A percentile compares a stretch with the other conserved stretches of the same genome.
Evolutionary conservation across 345 rosid genomes (phyloP).

Genomic region (Dimocarpus longan): DNA sequence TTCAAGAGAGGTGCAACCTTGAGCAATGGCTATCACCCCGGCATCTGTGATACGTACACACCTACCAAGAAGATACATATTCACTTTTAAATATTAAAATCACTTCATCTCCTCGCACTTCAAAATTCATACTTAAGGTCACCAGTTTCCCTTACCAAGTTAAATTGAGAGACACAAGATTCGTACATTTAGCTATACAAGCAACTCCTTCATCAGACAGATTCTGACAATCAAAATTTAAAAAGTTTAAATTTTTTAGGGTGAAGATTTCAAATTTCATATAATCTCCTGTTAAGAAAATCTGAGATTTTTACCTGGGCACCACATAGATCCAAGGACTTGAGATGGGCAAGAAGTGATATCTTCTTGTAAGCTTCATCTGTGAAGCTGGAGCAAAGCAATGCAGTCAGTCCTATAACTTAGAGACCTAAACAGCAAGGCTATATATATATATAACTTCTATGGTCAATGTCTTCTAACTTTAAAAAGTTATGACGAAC

Average conservation of each 20-base stretch:
- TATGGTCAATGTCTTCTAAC: no score
- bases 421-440: slow-evolving; percentile 5
- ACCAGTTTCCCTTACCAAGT: slow-evolving; percentile 64
- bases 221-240: slow-evolving; percentile 52
- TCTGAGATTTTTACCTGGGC: slow-evolving; percentile 67
- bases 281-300: slow-evolving; percentile 13
- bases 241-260: slow-evolving; percentile 12
- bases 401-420: slow-evolving; percentile 18
- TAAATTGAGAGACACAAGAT: slow-evolving; percentile 71
- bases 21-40: slow-evolving; percentile 73
- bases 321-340: slow-evolving; percentile 88
- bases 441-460: background rate
- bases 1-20: slow-evolving; percentile 75
- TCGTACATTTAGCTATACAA: slow-evolving; percentile 70
- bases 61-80: slow-evolving; percentile 45
- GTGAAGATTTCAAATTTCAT: background rate
- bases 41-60: slow-evolving; percentile 76
- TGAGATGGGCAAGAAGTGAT: slow-evolving; percentile 54
- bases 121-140: slow-evolving; percentile 6
- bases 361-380: slow-evolving; percentile 74
- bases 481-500: no score
- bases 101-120: slow-evolving; percentile 11
- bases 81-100: slow-evolving; percentile 9
- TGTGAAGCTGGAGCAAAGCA: slow-evolving; percentile 59
- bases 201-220: slow-evolving; percentile 83